phyloP scores from a whole-genome alignment of 2,329 filamentous ascomycete genomes.

The Westerdykella ornata region DNA sequence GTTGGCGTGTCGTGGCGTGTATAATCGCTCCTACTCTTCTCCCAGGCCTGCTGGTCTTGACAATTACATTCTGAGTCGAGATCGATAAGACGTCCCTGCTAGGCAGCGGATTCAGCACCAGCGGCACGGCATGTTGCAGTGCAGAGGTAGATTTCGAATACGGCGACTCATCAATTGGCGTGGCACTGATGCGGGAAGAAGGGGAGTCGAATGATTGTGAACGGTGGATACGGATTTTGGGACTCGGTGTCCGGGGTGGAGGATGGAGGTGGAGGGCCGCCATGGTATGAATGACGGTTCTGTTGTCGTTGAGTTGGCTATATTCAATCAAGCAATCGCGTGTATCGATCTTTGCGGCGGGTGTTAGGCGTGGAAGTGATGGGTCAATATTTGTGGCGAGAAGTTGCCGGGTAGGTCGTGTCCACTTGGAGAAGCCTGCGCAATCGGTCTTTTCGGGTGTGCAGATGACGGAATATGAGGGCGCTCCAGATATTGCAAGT shows the following conservation, averaged over 20 bases:
- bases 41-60: too few relatives aligned
- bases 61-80: too few relatives aligned
- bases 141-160: constrained; percentile 30
- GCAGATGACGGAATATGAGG: neutral
- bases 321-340: too few relatives aligned
- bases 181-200: constrained; percentile 23
- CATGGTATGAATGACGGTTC: constrained; percentile 2
- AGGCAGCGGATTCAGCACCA: neutral
- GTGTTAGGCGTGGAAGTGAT: neutral
- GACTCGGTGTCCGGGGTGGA: constrained; percentile 28
- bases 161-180: constrained; percentile 29
- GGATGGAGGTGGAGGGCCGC: constrained; percentile 5
- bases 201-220: constrained; percentile 34
- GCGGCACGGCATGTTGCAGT: neutral
- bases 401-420: neutral
- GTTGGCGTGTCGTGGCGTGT: too few relatives aligned
- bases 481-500: neutral
- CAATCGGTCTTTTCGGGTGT: neutral
- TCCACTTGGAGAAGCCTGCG: too few relatives aligned
- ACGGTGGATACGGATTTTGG: constrained; percentile 31
- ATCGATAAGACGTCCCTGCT: neutral
- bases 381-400: neutral
- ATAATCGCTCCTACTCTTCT: too few relatives aligned
- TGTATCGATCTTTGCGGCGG: too few relatives aligned
- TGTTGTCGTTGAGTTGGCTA: neutral